Evolutionary conservation across 1,284 basidiomycete genomes (phyloP).

Genomic region (Sanguinoderma infundibulare): DNA sequence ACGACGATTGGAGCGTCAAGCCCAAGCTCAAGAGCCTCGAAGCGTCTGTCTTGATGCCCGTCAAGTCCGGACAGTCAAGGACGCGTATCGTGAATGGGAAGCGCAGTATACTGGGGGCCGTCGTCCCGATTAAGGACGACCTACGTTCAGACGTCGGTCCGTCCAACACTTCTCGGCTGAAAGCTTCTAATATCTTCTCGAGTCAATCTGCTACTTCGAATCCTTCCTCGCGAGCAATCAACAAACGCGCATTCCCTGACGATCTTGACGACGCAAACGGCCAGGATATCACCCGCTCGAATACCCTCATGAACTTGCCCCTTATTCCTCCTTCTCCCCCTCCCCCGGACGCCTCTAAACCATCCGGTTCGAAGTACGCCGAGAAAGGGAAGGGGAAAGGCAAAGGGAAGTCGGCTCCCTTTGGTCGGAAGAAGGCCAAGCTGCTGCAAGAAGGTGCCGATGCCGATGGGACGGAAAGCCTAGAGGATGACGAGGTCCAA

Average conservation of each 20-base stretch:
- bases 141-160: slow-evolving; percentile 30
- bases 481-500: slow-evolving; percentile 33
- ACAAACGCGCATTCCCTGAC: slow-evolving; percentile 32
- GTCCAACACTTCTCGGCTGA: slow-evolving; percentile 13
- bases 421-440: slow-evolving; percentile 47
- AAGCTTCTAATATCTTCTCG: slow-evolving; percentile 3
- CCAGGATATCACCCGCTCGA: slow-evolving; percentile 8
- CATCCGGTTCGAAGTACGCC: slow-evolving; percentile 28
- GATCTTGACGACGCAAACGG: slow-evolving; percentile 22
- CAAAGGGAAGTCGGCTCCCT: slow-evolving; percentile 37
- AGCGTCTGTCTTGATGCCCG: slow-evolving; percentile 19
- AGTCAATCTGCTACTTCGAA: slow-evolving; percentile 3
- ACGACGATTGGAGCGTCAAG: slow-evolving; percentile 29
- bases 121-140: slow-evolving; percentile 37
- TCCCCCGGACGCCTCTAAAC: slow-evolving; percentile 38
- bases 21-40: slow-evolving; percentile 26
- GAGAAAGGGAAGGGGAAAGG: slow-evolving; percentile 45
- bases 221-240: slow-evolving; percentile 9
- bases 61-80: slow-evolving; percentile 16
- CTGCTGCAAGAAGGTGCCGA: slow-evolving; percentile 31
- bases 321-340: slow-evolving; percentile 70
- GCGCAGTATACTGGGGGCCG: slow-evolving; percentile 27
- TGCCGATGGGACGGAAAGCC: slow-evolving; percentile 40
- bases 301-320: slow-evolving; percentile 24
- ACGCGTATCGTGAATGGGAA: slow-evolving; percentile 22